Evolutionary conservation across 2,329 filamentous ascomycete species (phyloP).

Genomic region (Geosmithia putterillii): DNA sequence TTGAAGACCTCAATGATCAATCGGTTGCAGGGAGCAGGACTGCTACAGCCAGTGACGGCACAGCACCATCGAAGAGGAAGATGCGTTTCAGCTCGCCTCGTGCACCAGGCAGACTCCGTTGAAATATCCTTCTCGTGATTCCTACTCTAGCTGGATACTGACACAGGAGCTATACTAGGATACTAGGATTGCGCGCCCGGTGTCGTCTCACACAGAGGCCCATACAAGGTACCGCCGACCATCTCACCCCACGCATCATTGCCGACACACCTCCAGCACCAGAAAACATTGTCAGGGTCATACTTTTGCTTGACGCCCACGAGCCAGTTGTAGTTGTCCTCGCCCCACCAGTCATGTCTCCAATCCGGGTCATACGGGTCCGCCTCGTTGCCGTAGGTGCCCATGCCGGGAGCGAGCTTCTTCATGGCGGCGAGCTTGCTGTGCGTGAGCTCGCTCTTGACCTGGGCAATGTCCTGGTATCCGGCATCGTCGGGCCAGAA

Average conservation of each 20-base stretch:
- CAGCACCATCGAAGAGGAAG: no score
- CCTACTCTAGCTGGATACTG: no score
- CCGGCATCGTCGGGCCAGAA: neutral
- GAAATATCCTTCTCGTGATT: no score
- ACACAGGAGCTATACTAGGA: no score
- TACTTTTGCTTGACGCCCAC: neutral
- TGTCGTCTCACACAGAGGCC: no score
- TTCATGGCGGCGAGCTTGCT: neutral
- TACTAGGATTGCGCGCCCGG: no score
- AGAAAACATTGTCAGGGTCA: neutral
- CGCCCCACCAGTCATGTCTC: neutral
- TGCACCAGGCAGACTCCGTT: no score
- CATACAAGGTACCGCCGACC: no score
- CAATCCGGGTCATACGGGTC: neutral
- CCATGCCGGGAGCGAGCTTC: neutral
- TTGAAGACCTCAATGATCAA: no score
- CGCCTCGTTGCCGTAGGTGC: neutral
- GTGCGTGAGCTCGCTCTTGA: neutral
- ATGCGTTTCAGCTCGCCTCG: no score
- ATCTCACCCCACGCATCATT: neutral
- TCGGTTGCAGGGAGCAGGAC: no score
- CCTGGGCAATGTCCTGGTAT: neutral
- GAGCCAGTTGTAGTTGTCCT: neutral
- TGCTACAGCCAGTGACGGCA: no score
- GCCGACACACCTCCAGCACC: constrained; percentile 1